phyloP scores from a whole-genome alignment of 1,284 basidiomycete species.

The Stygiomarasmius scandens region DNA sequence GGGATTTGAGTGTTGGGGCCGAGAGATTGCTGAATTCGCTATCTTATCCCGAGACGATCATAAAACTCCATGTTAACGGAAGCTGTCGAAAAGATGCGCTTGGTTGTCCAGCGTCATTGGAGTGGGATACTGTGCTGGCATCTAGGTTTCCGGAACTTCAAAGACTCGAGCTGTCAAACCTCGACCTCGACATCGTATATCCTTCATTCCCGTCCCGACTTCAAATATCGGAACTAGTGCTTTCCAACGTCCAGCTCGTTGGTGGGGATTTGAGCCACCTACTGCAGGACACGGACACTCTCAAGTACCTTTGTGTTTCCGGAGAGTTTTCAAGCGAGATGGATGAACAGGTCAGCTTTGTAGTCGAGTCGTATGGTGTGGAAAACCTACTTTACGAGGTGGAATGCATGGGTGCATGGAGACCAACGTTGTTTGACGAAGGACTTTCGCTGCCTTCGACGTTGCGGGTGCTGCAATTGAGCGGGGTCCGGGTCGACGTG shows the following conservation, averaged over 20 bases:
- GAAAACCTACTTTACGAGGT: constrained; percentile 38
- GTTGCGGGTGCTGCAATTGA: constrained; percentile 38
- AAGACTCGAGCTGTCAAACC: constrained; percentile 34
- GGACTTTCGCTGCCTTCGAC: constrained; percentile 20
- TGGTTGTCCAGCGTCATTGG: constrained; percentile 33
- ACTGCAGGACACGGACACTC: constrained; percentile 34
- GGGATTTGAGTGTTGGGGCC: constrained; percentile 46
- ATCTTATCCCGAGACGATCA: constrained; percentile 41
- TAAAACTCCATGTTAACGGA: constrained; percentile 49
- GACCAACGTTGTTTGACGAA: constrained; percentile 28
- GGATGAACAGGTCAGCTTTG: constrained; percentile 41
- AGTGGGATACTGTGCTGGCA: constrained; percentile 44
- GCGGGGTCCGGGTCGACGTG: constrained; percentile 40
- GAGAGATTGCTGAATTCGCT: constrained; percentile 49
- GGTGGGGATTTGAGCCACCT: constrained; percentile 44
- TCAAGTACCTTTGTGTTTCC: constrained; percentile 40
- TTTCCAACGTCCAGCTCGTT: constrained; percentile 47
- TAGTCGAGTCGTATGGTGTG: constrained; percentile 39
- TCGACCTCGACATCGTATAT: constrained; percentile 47
- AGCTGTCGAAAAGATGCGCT: constrained; percentile 27
- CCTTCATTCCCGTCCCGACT: constrained; percentile 37
- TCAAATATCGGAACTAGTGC: constrained; percentile 38
- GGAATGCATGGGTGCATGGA: constrained; percentile 22
- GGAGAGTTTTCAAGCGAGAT: constrained; percentile 33
- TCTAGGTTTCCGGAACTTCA: constrained; percentile 38